These are phyloP conservation scores for Colletotrichum karsti DNA, from an alignment of 2,329 filamentous ascomycete species.

Conservation along the genomic window DNA sequence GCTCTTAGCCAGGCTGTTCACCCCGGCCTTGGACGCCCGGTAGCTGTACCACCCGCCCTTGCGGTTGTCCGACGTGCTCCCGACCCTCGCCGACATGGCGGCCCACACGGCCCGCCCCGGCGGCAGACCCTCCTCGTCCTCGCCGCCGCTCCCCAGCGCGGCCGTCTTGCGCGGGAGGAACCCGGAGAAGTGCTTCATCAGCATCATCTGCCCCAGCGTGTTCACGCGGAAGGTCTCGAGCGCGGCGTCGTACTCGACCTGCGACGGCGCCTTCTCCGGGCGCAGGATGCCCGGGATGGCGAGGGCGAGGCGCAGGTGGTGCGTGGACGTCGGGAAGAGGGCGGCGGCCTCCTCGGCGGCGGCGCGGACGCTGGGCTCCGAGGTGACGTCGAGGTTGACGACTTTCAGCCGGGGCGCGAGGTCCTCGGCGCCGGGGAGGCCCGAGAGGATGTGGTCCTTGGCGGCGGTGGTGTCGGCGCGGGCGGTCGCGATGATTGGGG, in stretches of 20 bases:
- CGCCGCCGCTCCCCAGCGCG: slow-evolving; percentile 33
- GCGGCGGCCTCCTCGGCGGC: slow-evolving; percentile 59
- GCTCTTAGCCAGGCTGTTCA: slow-evolving; percentile 76
- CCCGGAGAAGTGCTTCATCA: slow-evolving; percentile 78
- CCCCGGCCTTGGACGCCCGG: slow-evolving; percentile 77
- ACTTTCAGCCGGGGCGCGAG: slow-evolving; percentile 47
- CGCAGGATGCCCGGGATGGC: slow-evolving; percentile 76
- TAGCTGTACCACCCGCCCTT: slow-evolving; percentile 87
- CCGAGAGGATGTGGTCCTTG: slow-evolving; percentile 43
- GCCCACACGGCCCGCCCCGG: slow-evolving; percentile 69
- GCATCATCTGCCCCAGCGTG: slow-evolving; percentile 75
- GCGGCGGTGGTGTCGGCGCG: slow-evolving; percentile 43
- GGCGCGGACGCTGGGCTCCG: slow-evolving; percentile 69
- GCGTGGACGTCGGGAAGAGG: slow-evolving; percentile 57
- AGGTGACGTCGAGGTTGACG: slow-evolving; percentile 54
- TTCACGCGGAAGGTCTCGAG: slow-evolving; percentile 79
- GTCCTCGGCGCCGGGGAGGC: slow-evolving; percentile 33
- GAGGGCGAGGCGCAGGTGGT: slow-evolving; percentile 75
- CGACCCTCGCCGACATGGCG: slow-evolving; percentile 82
- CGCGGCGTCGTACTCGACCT: slow-evolving; percentile 69
- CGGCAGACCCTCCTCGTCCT: not conserved
- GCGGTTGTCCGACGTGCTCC: slow-evolving; percentile 75
- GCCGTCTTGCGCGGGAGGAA: slow-evolving; percentile 72
- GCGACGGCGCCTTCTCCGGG: slow-evolving; percentile 75
- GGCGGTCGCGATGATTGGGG: slow-evolving; percentile 57